Percentiles rank a stretch among this genome's conserved stretches.
These are phyloP conservation scores for Neonectria hederae DNA, from an alignment of 2,329 filamentous ascomycete genomes.

Conservation along the genomic window DNA sequence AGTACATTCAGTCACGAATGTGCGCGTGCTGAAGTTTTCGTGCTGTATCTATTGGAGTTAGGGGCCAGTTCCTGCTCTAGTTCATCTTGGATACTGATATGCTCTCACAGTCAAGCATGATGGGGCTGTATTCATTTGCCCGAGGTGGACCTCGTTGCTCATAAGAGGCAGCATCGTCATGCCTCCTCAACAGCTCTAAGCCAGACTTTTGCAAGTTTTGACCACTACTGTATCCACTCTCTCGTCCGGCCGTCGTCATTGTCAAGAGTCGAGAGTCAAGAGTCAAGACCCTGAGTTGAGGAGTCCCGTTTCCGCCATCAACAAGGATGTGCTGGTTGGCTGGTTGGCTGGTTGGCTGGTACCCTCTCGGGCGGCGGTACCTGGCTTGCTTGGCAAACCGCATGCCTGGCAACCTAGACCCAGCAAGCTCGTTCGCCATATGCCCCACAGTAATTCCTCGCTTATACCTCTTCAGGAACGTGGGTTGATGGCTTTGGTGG, in stretches of 20 bases:
- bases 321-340: constrained; percentile 21
- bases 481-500: constrained; percentile 26
- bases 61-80: neutral
- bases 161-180: neutral
- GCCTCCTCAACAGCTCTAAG: constrained; percentile 6
- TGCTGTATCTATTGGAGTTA: neutral
- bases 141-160: neutral
- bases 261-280: constrained; percentile 1
- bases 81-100: neutral
- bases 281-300: constrained; percentile 13
- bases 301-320: constrained; percentile 18
- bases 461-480: constrained; percentile 40
- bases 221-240: constrained; percentile 15
- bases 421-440: constrained; percentile 22
- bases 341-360: constrained; percentile 12
- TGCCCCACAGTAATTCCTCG: constrained; percentile 39
- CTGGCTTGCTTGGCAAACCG: constrained; percentile 19
- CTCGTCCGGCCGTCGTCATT: constrained; percentile 18
- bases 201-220: constrained; percentile 10
- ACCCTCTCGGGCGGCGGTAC: constrained; percentile 20
- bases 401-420: constrained; percentile 12
- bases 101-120: neutral
- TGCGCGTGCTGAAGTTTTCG: neutral
- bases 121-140: neutral
- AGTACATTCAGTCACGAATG: neutral